Evolutionary conservation across 1,139 yeast species (phyloP), one percentile per base, ranked within the genome.

Genomic region (Geotrichum restrictum): DNA sequence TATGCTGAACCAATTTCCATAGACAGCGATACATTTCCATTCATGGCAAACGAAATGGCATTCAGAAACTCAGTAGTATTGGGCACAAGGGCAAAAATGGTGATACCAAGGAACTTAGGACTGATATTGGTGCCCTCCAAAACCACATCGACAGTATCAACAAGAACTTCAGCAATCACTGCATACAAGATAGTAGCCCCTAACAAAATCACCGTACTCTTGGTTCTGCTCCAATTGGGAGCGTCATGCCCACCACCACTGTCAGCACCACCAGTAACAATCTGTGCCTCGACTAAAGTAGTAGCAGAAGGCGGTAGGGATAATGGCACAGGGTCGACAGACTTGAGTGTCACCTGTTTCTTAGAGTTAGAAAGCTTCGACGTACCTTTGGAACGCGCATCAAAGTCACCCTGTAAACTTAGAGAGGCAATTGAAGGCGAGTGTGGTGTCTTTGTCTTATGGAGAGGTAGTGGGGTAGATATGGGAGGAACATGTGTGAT

Each of bases 1-100:
- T 93, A 93, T 0, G 98, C 98, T 60, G 95, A 85, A 58, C 99
- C 98, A 68, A 93, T 93, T 68, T 93, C 99, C 96, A 93, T 88
- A 34, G 70, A 65, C 48, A 93, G 75, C 0, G 98, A 96, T 55
- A 94, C 96, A 61, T 93, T 93, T 1, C 98, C 99, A 60, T 94
- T 82, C 63, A 88, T 81, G 0, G 99, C 98, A 74, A 93, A 93
- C 13, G 97, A 89, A 56, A 93, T 91, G 63, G 98, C 99, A 69
- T 93, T 94, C 59, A 94, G 77, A 64, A 93, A 94, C 70, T 93
- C 98, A 0, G 99, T 93, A 3, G 98, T 89, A 65, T 91, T 93
- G 11, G 98, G 98, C 33, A 94, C 97, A 52, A 94, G 74, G 0
- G 98, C 98, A 73, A 94, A 93, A 1, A 93, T 86, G 0, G 98